Evolutionary conservation across 225 moss, liverwort and hornwort species (phyloP).

Genomic region (Pseudoscleropodium purum): DNA sequence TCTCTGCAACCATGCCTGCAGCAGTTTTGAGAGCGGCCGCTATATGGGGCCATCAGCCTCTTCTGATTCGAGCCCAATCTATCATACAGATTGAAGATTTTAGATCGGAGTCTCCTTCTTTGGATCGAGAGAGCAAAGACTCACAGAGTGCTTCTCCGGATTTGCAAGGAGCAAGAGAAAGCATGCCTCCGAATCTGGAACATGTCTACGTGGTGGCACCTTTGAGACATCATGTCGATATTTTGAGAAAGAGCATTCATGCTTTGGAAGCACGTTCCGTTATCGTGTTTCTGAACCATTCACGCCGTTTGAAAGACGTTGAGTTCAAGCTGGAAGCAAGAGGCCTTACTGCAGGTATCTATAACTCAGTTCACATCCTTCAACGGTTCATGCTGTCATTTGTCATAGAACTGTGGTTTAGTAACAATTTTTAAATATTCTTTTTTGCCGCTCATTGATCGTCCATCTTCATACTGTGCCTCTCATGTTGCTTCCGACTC

Average conservation of each 20-base stretch:
- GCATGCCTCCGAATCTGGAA: constrained; percentile 89
- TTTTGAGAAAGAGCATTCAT: constrained; percentile 75
- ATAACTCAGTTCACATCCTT: not conserved
- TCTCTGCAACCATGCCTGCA: constrained; percentile 97
- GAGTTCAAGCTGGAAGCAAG: constrained; percentile 86
- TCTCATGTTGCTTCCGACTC: not conserved
- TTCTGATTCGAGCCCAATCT: constrained; percentile 80
- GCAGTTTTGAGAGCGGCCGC: constrained; percentile 88
- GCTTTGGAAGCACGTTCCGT: constrained; percentile 75
- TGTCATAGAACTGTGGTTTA: not conserved
- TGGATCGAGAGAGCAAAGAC: constrained; percentile 13
- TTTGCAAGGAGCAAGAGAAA: constrained; percentile 68
- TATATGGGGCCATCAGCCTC: constrained; percentile 85
- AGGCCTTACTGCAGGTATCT: constrained; percentile 61
- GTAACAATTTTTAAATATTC: not conserved
- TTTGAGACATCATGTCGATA: constrained; percentile 83
- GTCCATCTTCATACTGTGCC: not conserved
- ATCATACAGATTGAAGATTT: constrained; percentile 65
- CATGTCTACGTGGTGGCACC: constrained; percentile 75
- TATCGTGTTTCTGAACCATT: constrained; percentile 91
- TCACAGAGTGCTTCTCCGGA: constrained; percentile 31
- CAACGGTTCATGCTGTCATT: not conserved
- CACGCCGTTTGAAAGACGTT: constrained; percentile 78
- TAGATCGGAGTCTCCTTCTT: constrained; percentile 4
- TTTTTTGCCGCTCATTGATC: not conserved